Evolutionary conservation across 1,284 basidiomycete genomes (phyloP).

Genomic region (Sanguinoderma infundibulare): DNA sequence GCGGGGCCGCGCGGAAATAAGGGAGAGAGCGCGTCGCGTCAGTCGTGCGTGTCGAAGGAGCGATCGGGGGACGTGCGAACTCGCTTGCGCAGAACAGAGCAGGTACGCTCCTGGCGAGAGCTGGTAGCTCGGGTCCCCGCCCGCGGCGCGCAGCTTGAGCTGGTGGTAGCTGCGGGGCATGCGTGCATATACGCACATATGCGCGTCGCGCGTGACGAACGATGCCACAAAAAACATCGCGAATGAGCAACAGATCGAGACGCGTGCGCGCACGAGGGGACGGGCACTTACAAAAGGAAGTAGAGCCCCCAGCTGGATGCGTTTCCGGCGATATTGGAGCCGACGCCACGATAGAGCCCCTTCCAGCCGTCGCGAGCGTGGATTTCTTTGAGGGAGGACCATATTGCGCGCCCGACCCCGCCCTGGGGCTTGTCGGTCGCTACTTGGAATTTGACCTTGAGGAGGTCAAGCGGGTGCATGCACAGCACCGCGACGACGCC

Average conservation of each 20-base stretch:
- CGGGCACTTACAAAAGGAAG: conserved; percentile 87
- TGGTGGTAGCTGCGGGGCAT: conserved; percentile 80
- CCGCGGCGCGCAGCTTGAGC: conserved; percentile 81
- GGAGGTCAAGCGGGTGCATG: conserved; percentile 97
- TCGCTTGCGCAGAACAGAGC: conserved; percentile 92
- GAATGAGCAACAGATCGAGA: neutral
- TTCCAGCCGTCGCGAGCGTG: conserved; percentile 78
- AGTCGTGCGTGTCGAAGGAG: conserved; percentile 19
- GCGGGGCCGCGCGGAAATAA: conserved; percentile 1
- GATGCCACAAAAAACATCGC: neutral
- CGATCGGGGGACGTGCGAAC: conserved; percentile 55
- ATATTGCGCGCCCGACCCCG: conserved; percentile 81
- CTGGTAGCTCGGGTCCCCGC: conserved; percentile 58
- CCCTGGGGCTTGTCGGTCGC: conserved; percentile 67
- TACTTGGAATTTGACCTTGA: conserved; percentile 97
- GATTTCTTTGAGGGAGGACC: conserved; percentile 76
- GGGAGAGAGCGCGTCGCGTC: conserved; percentile 1
- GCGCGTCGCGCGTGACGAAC: neutral
- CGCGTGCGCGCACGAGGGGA: neutral
- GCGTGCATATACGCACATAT: too few species aligned
- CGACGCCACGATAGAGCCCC: conserved; percentile 91
- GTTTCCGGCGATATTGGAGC: conserved; percentile 93
- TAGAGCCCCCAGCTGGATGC: conserved; percentile 98
- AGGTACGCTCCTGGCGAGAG: conserved; percentile 85
- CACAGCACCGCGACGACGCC: conserved; percentile 92